Conservation (phyloP, 2,329 filamentous ascomycete genomes). For the Clarireedia homoeocarpa region DNA sequence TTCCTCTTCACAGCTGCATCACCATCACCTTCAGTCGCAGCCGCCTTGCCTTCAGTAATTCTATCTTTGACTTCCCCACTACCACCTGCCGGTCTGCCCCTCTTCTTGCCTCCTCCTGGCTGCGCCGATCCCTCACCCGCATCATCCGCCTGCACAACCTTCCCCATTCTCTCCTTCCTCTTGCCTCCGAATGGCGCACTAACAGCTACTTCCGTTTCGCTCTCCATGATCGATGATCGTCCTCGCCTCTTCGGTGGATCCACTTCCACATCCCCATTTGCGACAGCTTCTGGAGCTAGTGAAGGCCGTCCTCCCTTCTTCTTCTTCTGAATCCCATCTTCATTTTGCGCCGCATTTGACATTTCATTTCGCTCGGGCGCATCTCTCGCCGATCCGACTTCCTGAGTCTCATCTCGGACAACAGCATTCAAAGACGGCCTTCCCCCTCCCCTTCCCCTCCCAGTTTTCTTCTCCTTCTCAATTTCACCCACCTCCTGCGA, state of each 20-base stretch:
- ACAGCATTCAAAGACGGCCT: not conserved
- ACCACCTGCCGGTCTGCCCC: not conserved
- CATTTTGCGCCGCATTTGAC: too few relatives aligned
- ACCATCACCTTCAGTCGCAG: not conserved
- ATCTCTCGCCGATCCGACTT: too few relatives aligned
- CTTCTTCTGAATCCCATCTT: not conserved
- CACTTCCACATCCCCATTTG: not conserved
- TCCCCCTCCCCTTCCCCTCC: not conserved
- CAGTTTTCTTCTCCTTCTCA: not conserved
- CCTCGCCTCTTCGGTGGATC: not conserved
- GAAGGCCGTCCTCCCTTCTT: not conserved
- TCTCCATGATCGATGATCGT: not conserved
- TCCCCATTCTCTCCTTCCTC: not conserved
- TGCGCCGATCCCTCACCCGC: not conserved
- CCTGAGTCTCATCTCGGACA: not conserved
- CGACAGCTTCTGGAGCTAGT: not conserved
- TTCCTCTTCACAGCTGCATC: not conserved
- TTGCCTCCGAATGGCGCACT: not conserved
- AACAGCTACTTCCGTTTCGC: not conserved
- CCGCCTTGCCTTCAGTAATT: too few relatives aligned
- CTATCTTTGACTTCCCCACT: too few relatives aligned
- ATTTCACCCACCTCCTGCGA: too few relatives aligned
- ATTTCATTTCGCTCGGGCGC: too few relatives aligned
- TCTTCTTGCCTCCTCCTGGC: not conserved
- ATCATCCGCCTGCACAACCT: not conserved